A percentile compares a stretch with the other conserved stretches of the same genome.
Evolutionary conservation across 352 stramenopile species (phyloP).

Genomic region (Pythium sp.): DNA sequence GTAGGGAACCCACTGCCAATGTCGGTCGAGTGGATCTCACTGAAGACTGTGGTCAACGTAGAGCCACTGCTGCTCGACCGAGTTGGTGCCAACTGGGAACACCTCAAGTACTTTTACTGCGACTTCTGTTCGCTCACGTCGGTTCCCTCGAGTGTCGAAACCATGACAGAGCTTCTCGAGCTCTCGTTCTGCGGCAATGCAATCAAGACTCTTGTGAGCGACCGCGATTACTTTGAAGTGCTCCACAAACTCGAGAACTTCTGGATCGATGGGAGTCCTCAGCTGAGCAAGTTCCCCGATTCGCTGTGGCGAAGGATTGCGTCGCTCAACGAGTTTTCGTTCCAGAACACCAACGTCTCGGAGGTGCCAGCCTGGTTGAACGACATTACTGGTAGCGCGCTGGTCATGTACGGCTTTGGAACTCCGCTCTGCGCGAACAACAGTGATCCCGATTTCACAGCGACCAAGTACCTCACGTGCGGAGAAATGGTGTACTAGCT

Average conservation of each 20-base stretch:
- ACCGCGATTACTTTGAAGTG: not conserved
- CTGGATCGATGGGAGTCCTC: conserved; percentile 1
- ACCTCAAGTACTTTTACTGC: conserved; percentile 15
- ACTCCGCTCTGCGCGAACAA: not conserved
- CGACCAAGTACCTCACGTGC: not conserved
- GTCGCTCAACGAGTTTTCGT: not conserved
- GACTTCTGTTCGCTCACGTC: not conserved
- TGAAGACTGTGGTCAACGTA: not conserved
- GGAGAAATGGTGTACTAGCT: not conserved
- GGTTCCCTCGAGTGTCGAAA: not conserved
- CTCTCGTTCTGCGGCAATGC: not conserved
- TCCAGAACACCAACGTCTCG: conserved; percentile 7
- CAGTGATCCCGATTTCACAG: not conserved
- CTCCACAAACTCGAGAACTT: not conserved
- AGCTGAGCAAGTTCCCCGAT: conserved; percentile 1
- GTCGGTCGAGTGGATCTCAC: conserved; percentile 4
- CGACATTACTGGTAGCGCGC: not conserved
- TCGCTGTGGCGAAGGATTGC: not conserved
- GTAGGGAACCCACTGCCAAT: not conserved
- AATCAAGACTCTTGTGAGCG: not conserved
- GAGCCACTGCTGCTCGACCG: not conserved
- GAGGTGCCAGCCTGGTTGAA: conserved; percentile 1
- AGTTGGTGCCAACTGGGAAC: conserved; percentile 5
- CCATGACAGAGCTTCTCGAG: conserved; percentile 5
- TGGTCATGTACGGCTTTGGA: conserved; percentile 3